Evolutionary conservation across 2,329 filamentous ascomycete species (phyloP).

Genomic region (Knufia petricola): DNA sequence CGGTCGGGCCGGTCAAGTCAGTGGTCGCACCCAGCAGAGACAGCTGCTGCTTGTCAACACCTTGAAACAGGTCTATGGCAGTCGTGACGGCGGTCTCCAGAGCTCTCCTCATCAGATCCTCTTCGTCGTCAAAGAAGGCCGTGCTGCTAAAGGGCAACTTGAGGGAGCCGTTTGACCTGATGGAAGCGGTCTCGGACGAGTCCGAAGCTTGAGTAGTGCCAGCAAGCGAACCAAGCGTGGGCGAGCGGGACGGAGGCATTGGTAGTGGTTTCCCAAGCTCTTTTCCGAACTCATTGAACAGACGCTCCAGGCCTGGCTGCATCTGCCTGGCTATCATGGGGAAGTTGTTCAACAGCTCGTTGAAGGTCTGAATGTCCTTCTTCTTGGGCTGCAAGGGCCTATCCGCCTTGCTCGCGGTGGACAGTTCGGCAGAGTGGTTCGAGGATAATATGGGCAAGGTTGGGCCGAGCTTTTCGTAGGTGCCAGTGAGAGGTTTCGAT

Average conservation of each 20-base stretch:
- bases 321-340: conserved; percentile 95
- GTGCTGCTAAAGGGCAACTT: conserved; percentile 47
- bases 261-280: conserved; percentile 79
- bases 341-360: conserved; percentile 80
- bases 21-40: conserved; percentile 87
- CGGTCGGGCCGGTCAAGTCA: conserved; percentile 79
- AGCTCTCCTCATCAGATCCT: conserved; percentile 78
- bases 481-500: conserved; percentile 74
- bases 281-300: conserved; percentile 80
- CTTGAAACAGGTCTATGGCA: conserved; percentile 91
- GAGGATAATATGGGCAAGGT: conserved; percentile 63
- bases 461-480: conserved; percentile 49
- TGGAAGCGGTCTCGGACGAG: conserved; percentile 24
- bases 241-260: conserved; percentile 47
- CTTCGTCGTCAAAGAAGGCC: conserved; percentile 77
- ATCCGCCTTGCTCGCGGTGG: conserved; percentile 20
- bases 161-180: conserved; percentile 31
- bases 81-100: conserved; percentile 86
- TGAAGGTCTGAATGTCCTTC: conserved; percentile 85
- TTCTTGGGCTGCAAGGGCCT: conserved; percentile 51
- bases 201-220: conserved; percentile 17
- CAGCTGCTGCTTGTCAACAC: conserved; percentile 89
- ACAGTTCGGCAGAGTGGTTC: conserved; percentile 25
- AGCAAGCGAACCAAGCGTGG: conserved; percentile 12
- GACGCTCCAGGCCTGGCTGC: conserved; percentile 78